phyloP scores from a whole-genome alignment of 2,329 filamentous ascomycete species.

The Phyllosticta citribraziliensis region DNA sequence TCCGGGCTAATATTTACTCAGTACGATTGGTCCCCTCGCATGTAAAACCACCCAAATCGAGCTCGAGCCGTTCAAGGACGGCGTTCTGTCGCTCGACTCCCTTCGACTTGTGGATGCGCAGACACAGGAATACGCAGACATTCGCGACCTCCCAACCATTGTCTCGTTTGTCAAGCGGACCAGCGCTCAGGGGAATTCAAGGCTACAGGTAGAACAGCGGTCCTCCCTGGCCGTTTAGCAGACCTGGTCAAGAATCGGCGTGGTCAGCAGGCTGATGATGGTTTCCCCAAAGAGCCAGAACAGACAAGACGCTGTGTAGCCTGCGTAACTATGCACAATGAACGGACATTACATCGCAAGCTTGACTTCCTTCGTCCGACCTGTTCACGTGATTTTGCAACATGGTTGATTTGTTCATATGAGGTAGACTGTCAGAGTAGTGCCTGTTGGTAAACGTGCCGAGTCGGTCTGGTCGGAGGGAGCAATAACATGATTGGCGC shows the following conservation, averaged over 20 bases:
- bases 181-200: not conserved
- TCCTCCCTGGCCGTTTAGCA: not conserved
- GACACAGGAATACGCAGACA: slow-evolving; percentile 67
- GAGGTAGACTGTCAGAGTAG: no score
- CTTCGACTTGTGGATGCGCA: slow-evolving; percentile 63
- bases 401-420: no score
- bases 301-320: no score
- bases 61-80: slow-evolving; percentile 58
- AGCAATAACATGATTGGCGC: not conserved
- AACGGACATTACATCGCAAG: no score
- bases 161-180: slow-evolving; percentile 26
- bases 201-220: not conserved
- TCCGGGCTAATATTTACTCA: slow-evolving; percentile 16
- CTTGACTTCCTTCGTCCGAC: no score
- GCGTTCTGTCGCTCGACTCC: slow-evolving; percentile 61
- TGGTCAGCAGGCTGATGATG: not conserved
- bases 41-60: slow-evolving; percentile 65
- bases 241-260: not conserved
- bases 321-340: no score
- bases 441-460: no score
- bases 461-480: no score
- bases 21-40: slow-evolving; percentile 58
- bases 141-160: slow-evolving; percentile 63
- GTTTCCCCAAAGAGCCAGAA: no score
- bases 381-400: no score